Conservation (phyloP, 2,329 filamentous ascomycete genomes). For the Colletotrichum gigasporum region DNA sequence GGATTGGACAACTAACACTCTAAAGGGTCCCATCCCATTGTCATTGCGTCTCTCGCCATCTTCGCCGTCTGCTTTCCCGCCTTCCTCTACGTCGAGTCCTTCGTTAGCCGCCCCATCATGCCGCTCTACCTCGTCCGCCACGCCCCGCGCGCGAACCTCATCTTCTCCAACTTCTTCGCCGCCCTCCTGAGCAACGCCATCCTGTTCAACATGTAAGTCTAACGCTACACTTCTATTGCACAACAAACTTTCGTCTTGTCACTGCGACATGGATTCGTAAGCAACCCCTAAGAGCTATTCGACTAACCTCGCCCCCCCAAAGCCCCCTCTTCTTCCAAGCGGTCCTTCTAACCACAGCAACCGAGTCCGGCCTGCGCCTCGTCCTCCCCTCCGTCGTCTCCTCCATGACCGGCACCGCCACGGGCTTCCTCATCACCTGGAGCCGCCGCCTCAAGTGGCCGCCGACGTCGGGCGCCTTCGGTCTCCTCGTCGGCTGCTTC, state of each 20-base stretch:
- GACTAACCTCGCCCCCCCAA: conserved; percentile 38
- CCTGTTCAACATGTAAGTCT: conserved; percentile 64
- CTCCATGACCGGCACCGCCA: conserved; percentile 63
- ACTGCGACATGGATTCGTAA: too few relatives aligned
- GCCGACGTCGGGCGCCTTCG: conserved; percentile 58
- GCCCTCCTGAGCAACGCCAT: conserved; percentile 64
- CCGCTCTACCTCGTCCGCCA: conserved; percentile 62
- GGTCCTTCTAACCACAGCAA: conserved; percentile 75
- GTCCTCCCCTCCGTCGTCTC: conserved; percentile 69
- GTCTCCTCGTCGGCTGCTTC: conserved; percentile 60
- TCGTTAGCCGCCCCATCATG: conserved; percentile 65
- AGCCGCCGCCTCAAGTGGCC: conserved; percentile 69
- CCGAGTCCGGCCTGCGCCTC: conserved; percentile 76
- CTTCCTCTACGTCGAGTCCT: conserved; percentile 63
- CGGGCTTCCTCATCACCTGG: conserved; percentile 70
- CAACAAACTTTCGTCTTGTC: too few relatives aligned
- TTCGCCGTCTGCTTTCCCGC: conserved; percentile 58
- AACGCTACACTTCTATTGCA: too few relatives aligned
- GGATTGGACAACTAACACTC: conserved; percentile 7
- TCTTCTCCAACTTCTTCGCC: conserved; percentile 63
- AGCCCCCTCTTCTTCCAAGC: conserved; percentile 81
- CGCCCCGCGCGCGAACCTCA: conserved; percentile 64
- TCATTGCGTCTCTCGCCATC: conserved; percentile 60
- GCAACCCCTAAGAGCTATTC: neutral
- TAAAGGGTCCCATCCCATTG: conserved; percentile 66